Conservation (phyloP, 345 rosid genomes). For the Corymbia maculata region DNA sequence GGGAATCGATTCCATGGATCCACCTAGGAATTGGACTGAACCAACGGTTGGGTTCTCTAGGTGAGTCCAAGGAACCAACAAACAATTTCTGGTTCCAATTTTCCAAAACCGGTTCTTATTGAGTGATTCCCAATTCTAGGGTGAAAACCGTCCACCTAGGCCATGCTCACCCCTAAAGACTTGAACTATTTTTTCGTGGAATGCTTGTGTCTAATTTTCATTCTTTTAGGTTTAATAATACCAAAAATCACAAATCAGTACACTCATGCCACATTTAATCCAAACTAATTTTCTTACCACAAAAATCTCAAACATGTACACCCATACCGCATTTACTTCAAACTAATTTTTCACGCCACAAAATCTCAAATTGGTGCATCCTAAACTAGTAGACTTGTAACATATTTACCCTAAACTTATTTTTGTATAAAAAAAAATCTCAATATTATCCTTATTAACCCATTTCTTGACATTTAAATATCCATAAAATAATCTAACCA, state of each 20-base stretch:
- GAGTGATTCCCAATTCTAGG: no score
- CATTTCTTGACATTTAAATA: not conserved
- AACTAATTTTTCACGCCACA: not conserved
- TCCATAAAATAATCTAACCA: not conserved
- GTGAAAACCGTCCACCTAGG: no score
- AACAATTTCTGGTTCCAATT: not conserved
- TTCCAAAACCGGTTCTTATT: no score
- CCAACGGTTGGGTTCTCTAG: fast-evolving
- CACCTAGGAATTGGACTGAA: fast-evolving
- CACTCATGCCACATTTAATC: not conserved
- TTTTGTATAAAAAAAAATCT: not conserved
- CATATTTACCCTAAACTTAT: not conserved
- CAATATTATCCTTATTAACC: not conserved
- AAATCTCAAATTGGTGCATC: not conserved
- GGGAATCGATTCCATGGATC: no score
- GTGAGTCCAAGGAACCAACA: fast-evolving
- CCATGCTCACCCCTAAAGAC: not conserved
- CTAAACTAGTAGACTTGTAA: not conserved
- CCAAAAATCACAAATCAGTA: no score
- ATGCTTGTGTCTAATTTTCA: not conserved
- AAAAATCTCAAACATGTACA: not conserved
- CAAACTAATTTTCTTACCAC: not conserved
- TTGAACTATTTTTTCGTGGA: not conserved
- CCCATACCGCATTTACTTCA: fast-evolving
- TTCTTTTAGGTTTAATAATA: not conserved